Evolutionary conservation across 2,329 filamentous ascomycete species (phyloP), one percentile per base, ranked within the genome.

Genomic region (Fusarium clavum): DNA sequence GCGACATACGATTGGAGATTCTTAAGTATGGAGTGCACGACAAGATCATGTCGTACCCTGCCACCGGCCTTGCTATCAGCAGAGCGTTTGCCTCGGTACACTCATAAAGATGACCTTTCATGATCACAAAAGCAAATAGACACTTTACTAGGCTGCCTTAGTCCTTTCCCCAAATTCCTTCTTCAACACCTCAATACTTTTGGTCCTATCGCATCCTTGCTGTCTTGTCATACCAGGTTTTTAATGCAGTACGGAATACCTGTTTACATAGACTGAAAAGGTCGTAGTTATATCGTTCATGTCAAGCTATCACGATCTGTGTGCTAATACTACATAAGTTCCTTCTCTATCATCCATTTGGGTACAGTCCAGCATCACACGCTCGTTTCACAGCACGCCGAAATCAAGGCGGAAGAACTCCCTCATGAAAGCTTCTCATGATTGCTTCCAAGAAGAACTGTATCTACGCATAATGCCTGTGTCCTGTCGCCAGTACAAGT

Each of bases 21-120:
- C 63, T 86, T 8, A 84, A 85, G 75, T 80, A 83, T 67, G 85
- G 85, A 1, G 74, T 84, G 8, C 85, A 87, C 58, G 85, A 86
- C 73, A 80, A 81, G 12, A 80, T 86, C 30, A 86, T 86, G 85
- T 82, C 82, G 5, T 83, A 85, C 73, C 82, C 84, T 3, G 77
- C 84, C 13, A 79, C 85, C 2, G 83, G 81, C 34, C 73, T 86
- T 57, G 84, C 84, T 1, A 79, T 86, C 29, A 60, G 57, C 5
- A 57, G 67, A 38, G 66, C 57, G 3, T 73, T 73, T 24, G 56
- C 52, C n/a, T 69, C 67, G 8, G 44, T 34, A 4, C 11, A 48
- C 20, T 8, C 10, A 10, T 20, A 8, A 45, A 7, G 20, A 18
- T 12, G 3, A 18, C 20, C 9, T n/a, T 32, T 14, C 10, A 4